Conservation (phyloP, 805 yeast genomes). For the Wickerhamomyces queroliae region DNA sequence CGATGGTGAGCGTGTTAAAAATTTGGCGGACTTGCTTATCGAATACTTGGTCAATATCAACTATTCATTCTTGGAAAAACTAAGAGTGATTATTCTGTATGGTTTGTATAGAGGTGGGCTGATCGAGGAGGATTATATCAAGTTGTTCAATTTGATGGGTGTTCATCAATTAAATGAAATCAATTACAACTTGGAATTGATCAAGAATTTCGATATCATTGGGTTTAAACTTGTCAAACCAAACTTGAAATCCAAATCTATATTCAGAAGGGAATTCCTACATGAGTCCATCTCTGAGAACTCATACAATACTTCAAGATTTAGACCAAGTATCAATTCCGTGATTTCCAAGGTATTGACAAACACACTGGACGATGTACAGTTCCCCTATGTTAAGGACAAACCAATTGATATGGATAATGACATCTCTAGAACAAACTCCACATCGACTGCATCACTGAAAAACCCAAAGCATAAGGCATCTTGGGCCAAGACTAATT, state of each 20-base stretch:
- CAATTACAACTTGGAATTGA: slow-evolving; percentile 42
- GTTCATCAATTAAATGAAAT: slow-evolving; percentile 32
- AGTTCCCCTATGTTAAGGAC: slow-evolving; percentile 72
- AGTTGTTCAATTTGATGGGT: slow-evolving; percentile 55
- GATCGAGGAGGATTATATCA: slow-evolving; percentile 63
- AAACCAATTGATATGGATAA: slow-evolving; percentile 50
- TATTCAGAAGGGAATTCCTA: slow-evolving; percentile 41
- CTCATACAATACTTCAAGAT: slow-evolving; percentile 60
- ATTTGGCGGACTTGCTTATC: slow-evolving; percentile 58
- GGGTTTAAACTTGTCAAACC: slow-evolving; percentile 52
- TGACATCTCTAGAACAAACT: slow-evolving; percentile 24
- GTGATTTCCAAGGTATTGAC: slow-evolving; percentile 45
- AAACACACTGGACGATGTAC: slow-evolving; percentile 47
- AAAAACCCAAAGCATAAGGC: slow-evolving; percentile 71
- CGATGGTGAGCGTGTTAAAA: slow-evolving; percentile 58
- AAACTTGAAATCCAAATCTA: slow-evolving; percentile 32
- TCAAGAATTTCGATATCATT: slow-evolving; percentile 50
- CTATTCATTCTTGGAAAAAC: slow-evolving; percentile 57
- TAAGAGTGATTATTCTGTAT: slow-evolving; percentile 70
- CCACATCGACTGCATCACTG: slow-evolving; percentile 42
- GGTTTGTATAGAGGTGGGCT: slow-evolving; percentile 80
- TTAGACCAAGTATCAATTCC: slow-evolving; percentile 62
- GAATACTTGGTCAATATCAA: slow-evolving; percentile 42
- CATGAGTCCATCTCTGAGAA: slow-evolving; percentile 43
- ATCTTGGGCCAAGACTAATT: slow-evolving; percentile 58